These are phyloP conservation scores for Parsonsia alboflavescens DNA, from an alignment of 257 asterid species.

Conservation along the genomic window DNA sequence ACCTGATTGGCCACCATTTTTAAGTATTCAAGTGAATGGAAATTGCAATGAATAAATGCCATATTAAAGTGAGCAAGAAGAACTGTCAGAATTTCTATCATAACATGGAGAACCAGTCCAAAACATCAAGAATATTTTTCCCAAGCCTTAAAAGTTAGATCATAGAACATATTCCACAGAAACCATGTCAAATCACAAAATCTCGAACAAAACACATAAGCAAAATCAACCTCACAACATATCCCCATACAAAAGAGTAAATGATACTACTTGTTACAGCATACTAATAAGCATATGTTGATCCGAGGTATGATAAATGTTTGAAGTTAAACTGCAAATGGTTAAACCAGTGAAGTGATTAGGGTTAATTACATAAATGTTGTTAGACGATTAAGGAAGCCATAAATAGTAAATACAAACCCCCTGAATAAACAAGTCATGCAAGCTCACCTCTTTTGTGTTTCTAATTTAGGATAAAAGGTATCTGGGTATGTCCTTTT, in stretches of 20 bases:
- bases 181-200: background rate
- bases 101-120: background rate
- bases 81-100: background rate
- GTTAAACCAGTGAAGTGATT: background rate
- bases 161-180: background rate
- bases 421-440: background rate
- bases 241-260: background rate
- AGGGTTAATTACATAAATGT: background rate
- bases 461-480: background rate
- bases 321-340: background rate
- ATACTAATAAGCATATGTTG: background rate
- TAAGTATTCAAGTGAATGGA: background rate
- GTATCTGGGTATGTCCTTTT: background rate
- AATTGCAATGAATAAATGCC: background rate
- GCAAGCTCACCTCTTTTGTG: background rate
- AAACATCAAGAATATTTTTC: background rate
- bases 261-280: background rate
- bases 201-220: background rate
- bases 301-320: background rate
- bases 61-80: background rate
- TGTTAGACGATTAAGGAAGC: background rate
- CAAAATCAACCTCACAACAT: background rate
- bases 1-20: background rate
- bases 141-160: background rate
- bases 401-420: background rate